Evolutionary conservation across 225 moss, liverwort and hornwort species (phyloP), one percentile per base, ranked within the genome.

Genomic region (Physcomitrium patens): DNA sequence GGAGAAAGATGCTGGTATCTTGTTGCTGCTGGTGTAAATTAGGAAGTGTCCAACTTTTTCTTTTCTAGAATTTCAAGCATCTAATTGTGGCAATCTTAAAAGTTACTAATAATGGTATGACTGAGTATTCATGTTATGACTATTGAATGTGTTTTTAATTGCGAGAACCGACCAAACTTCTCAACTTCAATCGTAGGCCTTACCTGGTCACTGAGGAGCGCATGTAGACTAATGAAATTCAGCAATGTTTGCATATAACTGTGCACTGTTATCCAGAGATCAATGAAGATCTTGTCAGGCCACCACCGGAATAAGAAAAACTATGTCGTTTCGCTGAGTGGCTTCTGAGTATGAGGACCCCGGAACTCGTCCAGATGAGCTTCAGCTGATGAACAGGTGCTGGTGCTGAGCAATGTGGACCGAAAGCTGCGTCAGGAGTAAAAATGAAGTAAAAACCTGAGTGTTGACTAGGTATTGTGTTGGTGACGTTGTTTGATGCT

Each of bases 1-100:
- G 57, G 49, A 57, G 76, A 72, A 83, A 68, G 78, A 68, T 76
- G 63, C 76, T 15, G 57, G 2, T 37, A 37, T 1, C 2, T 63
- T 45, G 72, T 54, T 63, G 23, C 52, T 23, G 52, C 51, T 17
- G 12, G 37, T 52, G 20, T 45, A 76, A 71, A 56, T 67, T 71
- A 67, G 56, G 61, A 42, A 13, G 2, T 1, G 48, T 0, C 5
- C 27, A 26, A 9, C 50, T 9, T 43, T 72, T 51, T 31, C 5
- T 37, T 37, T 7, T 37, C 31, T 1, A 37, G 31, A 37, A 37
- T 4, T 37, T 7, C 31, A 37, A 37, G 31, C 31, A 37, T 37
- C 31, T 37, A 37, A 7, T 37, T 37, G 2, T 37, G 31, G 31
- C 31, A 37, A 37, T 37, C 31, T 37, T 37, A 0, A 37, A 24